Conservation (phyloP, 169 alveolate genomes). For the Ichthyophthirius multifiliis region DNA sequence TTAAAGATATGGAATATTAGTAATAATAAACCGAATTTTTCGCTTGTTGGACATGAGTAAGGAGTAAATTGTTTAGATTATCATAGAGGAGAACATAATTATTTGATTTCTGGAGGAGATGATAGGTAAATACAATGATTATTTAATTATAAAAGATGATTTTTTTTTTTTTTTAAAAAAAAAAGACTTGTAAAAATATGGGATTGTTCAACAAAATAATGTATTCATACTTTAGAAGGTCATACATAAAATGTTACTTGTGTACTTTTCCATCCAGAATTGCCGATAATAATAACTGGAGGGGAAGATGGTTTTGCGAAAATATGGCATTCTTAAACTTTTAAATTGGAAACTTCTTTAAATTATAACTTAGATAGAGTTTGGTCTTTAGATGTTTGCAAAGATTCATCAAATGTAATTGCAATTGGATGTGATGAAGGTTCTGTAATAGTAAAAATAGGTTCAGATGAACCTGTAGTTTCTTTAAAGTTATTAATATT, state of each 20-base stretch:
- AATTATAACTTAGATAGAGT: slow-evolving; percentile 92
- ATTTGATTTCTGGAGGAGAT: slow-evolving; percentile 96
- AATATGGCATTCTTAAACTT: slow-evolving; percentile 95
- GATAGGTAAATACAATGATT: slow-evolving; percentile 74
- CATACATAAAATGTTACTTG: slow-evolving; percentile 94
- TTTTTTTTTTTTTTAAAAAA: not conserved
- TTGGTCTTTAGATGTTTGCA: slow-evolving; percentile 89
- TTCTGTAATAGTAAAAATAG: slow-evolving; percentile 94
- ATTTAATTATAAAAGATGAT: not conserved
- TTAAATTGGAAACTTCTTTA: slow-evolving; percentile 89
- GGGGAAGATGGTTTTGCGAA: slow-evolving; percentile 96
- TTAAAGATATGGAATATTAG: slow-evolving; percentile 38
- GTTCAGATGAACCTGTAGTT: slow-evolving; percentile 95
- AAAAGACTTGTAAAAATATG: slow-evolving; percentile 91
- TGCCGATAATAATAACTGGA: slow-evolving; percentile 91
- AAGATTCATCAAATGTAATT: slow-evolving; percentile 56
- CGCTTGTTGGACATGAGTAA: slow-evolving; percentile 96
- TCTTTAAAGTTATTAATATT: slow-evolving; percentile 87
- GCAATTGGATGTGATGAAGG: slow-evolving; percentile 89
- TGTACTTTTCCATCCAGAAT: slow-evolving; percentile 92
- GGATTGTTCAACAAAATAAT: slow-evolving; percentile 98
- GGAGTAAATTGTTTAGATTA: slow-evolving; percentile 98
- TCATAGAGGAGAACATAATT: slow-evolving; percentile 90
- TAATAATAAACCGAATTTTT: slow-evolving; percentile 91
- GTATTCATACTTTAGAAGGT: slow-evolving; percentile 94